These are phyloP conservation scores for Populus trichocarpa DNA, from an alignment of 441 rosid genomes.

Conservation along the genomic window DNA sequence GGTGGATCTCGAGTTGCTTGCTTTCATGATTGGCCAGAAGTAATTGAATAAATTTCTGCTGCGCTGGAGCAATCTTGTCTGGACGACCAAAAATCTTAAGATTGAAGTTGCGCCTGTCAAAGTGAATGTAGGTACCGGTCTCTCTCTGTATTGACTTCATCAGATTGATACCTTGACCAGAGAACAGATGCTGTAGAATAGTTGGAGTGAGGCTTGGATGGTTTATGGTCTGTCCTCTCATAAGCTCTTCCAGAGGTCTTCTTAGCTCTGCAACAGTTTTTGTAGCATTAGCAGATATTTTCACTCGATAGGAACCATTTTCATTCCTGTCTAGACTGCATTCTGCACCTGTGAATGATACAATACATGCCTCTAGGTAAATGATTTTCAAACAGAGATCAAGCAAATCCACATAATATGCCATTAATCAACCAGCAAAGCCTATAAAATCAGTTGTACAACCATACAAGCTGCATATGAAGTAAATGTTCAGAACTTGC, in stretches of 20 bases:
- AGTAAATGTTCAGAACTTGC: too few relatives aligned
- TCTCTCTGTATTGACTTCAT: conserved; percentile 52
- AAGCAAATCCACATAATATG: background rate
- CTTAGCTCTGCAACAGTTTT: conserved; percentile 64
- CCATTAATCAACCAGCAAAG: background rate
- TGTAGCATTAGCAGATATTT: conserved; percentile 62
- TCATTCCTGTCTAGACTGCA: conserved; percentile 37
- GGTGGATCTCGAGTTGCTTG: conserved; percentile 51
- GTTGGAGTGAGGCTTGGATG: conserved; percentile 49
- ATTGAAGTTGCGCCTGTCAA: conserved; percentile 3
- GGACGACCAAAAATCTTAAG: conserved; percentile 54
- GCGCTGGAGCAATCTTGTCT: conserved; percentile 35
- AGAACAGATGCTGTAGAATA: conserved; percentile 49
- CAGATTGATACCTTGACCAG: conserved; percentile 45
- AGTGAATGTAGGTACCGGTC: conserved; percentile 43
- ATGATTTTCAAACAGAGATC: background rate
- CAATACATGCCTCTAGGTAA: background rate
- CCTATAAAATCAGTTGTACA: too few relatives aligned
- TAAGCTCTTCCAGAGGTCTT: conserved; percentile 59
- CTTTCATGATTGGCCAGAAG: conserved; percentile 47
- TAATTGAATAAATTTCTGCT: conserved; percentile 44
- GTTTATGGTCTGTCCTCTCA: conserved; percentile 50
- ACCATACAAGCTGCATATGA: too few relatives aligned
- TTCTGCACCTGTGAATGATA: conserved; percentile 40
- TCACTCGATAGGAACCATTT: conserved; percentile 55